Base-by-base conservation (phyloP, 345 rosid species). In the Lumnitzera racemosa region DNA sequence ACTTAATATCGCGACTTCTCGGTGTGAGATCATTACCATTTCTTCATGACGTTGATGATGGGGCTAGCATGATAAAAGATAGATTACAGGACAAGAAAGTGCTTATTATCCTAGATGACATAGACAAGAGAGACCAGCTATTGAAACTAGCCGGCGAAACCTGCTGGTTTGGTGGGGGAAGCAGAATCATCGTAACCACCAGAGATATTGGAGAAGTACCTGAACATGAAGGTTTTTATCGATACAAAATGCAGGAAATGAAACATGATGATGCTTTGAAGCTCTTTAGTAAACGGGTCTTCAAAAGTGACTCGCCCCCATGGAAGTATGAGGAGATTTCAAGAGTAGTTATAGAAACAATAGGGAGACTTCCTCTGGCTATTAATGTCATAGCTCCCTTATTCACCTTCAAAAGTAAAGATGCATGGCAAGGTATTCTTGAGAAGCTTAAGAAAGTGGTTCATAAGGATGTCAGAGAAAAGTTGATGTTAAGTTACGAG, bases 401-500 rank as follows among this genome's bases (percentile, higher is more conserved):
- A 48, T 31, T 24, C 36, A 24, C 16, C 16, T 43, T 13, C 11
- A 14, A 36, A 17, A 36, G 24, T 47, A 47, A 14, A 51, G 56
- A 0, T 12, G 15, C 24, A 49, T 24, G 11, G 50, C 53, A 0
- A 53, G 58, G 13, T 1, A 27, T 5, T 61, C 61, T 15, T 47
- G 41, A 6, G 15, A 60, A 9, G 67, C 66, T 16, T 41, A 27
- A 58, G 56, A 61, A 15, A 16, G 67, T 53, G 70, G 64, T 54
- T 65, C 58, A 47, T 51, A 53, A 27, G 67, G 58, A 56, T 2
- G 62, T 58, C 27, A 66, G 61, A 14, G 49, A 31, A 15, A 57
- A 15, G 24, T 58, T 71, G 15, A 36, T 51, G 55, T 61, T 62
- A 57, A 71, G 75, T 50, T 71, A 56, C 51, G 75, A 71, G 57